phyloP scores from a whole-genome alignment of 2,329 filamentous ascomycete species.

The Talaromyces atroroseus region DNA sequence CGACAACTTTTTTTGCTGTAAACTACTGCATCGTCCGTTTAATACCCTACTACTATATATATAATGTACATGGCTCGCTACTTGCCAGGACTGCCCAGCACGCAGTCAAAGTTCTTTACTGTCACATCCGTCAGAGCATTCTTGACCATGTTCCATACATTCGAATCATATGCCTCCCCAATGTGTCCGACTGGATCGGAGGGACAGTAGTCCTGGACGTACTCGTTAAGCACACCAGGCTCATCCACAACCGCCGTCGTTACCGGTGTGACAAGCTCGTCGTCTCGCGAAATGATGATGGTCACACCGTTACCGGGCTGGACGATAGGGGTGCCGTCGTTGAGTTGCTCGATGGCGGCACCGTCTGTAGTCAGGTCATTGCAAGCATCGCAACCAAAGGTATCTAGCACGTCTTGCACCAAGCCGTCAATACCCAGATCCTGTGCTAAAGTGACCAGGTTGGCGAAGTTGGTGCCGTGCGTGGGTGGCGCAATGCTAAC shows the following conservation, averaged over 20 bases:
- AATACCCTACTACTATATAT: too few species aligned
- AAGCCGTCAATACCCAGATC: slow-evolving; percentile 17
- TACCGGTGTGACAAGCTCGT: slow-evolving; percentile 33
- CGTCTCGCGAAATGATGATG: slow-evolving; percentile 28
- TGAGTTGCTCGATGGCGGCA: slow-evolving; percentile 24
- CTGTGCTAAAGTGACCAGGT: slow-evolving; percentile 23
- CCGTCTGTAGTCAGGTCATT: slow-evolving; percentile 27
- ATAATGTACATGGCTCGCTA: not conserved
- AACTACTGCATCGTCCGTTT: too few species aligned
- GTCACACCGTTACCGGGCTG: slow-evolving; percentile 30
- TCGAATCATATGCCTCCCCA: slow-evolving; percentile 34
- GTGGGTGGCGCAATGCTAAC: slow-evolving; percentile 35
- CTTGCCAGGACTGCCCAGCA: slow-evolving; percentile 12
- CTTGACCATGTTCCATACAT: slow-evolving; percentile 36
- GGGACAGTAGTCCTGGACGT: slow-evolving; percentile 29
- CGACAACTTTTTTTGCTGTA: too few species aligned
- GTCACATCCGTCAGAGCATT: slow-evolving; percentile 27
- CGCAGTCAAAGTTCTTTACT: slow-evolving; percentile 9
- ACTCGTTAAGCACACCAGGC: slow-evolving; percentile 27
- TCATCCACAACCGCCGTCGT: slow-evolving; percentile 29
- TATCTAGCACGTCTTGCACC: slow-evolving; percentile 17
- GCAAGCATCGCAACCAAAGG: slow-evolving; percentile 30
- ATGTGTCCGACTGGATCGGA: slow-evolving; percentile 33
- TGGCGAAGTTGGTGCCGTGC: slow-evolving; percentile 27
- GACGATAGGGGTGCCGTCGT: slow-evolving; percentile 30